These are phyloP conservation scores for Effrenium voratum DNA, from an alignment of 73 alveolate genomes.

Conservation along the genomic window DNA sequence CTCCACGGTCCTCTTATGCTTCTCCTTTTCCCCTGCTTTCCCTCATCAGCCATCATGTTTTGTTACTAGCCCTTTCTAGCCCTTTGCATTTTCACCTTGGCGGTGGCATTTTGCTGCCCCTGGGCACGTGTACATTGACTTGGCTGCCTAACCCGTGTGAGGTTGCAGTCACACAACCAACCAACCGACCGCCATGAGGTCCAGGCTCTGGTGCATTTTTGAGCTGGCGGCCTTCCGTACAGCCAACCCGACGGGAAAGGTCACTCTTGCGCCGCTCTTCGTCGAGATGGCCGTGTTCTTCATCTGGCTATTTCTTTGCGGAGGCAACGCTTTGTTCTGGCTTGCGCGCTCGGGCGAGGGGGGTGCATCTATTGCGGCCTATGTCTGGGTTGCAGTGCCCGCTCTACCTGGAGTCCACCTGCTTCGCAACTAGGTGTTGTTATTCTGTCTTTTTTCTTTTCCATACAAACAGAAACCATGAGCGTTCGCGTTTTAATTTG, in stretches of 20 bases:
- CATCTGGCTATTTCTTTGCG: not conserved
- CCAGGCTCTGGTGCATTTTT: constrained; percentile 24
- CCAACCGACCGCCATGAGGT: not conserved
- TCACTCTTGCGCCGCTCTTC: constrained; percentile 2
- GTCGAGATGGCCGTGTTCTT: constrained; percentile 10
- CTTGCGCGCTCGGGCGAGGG: not conserved
- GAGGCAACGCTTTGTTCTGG: not conserved
- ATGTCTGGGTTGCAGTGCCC: not conserved
- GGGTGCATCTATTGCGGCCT: not conserved
- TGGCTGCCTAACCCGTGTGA: too few species aligned
- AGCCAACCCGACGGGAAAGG: not conserved
- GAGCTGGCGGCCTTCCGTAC: constrained; percentile 4
- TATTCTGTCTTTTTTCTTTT: too few species aligned
- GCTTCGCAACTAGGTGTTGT: too few species aligned
- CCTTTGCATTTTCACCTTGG: not conserved
- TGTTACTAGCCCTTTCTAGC: too few species aligned
- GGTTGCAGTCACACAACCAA: not conserved
- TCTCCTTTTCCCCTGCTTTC: too few species aligned
- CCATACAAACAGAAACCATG: too few species aligned
- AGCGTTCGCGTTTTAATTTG: too few species aligned
- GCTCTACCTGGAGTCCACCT: not conserved
- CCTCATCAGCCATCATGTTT: too few species aligned
- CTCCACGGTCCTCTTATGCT: too few species aligned
- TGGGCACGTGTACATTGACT: not conserved
- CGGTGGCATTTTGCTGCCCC: not conserved